These are phyloP conservation scores for Alternaria sp. DNA, from an alignment of 2,329 filamentous ascomycete genomes.

Conservation along the genomic window DNA sequence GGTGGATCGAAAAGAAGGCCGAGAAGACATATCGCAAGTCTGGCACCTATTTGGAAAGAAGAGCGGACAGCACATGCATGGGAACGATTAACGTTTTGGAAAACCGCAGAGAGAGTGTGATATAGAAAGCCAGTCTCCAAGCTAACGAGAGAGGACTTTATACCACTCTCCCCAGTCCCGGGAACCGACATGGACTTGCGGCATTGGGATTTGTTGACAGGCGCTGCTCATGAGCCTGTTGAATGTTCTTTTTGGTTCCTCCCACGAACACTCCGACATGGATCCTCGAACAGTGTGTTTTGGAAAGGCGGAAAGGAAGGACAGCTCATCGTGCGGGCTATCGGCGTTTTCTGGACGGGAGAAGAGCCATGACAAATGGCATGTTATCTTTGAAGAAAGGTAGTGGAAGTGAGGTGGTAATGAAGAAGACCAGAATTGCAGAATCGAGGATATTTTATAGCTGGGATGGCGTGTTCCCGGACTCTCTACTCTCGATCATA, in stretches of 20 bases:
- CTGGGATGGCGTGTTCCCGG: not conserved
- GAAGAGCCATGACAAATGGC: not conserved
- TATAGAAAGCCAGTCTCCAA: not conserved
- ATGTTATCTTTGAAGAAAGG: not conserved
- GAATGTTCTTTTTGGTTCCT: not conserved
- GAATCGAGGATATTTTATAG: not conserved
- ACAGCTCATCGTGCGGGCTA: fast-evolving
- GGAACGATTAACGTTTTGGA: not conserved
- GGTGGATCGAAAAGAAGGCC: fast-evolving
- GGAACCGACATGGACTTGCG: not conserved
- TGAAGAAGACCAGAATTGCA: not conserved
- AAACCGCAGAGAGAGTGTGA: not conserved
- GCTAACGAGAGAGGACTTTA: not conserved
- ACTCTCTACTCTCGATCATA: not conserved
- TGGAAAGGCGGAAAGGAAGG: not conserved
- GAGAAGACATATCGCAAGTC: no score
- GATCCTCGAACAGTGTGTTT: not conserved
- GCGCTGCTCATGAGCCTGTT: not conserved
- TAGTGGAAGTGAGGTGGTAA: fast-evolving
- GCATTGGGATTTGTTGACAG: not conserved
- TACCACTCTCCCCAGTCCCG: not conserved
- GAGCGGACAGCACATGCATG: not conserved
- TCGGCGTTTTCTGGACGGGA: fast-evolving
- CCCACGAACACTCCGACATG: not conserved
- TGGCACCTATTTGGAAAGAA: no score